Base-by-base conservation (phyloP, 1,284 basidiomycete species). In the Megacollybia platyphylla region DNA sequence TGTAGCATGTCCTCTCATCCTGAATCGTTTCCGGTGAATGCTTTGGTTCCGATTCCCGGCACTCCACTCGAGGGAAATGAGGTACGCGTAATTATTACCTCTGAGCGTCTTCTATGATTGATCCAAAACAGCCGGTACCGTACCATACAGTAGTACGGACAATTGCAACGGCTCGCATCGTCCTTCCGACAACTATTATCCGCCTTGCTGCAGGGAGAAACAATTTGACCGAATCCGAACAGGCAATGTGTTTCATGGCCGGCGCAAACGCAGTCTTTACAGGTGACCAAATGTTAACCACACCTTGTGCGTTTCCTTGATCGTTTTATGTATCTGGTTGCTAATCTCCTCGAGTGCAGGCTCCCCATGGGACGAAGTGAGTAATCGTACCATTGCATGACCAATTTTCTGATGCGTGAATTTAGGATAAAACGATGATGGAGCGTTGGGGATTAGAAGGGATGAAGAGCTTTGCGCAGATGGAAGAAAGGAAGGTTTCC, bases 261-360 rank as follows among this genome's bases (percentile, higher is more conserved):
- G 94, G 94, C 39, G 94, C 94, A 39, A 98, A 98, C 57, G 94
- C 94, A 32, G 86, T 97, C 50, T 98, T 98, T 59, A 98, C 94
- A 13, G 94, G 94, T 35, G 91, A 97, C 58, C 73, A 84, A 55
- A 97, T 97, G 94, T 62, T 98, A 49, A 98, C 94, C 5, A 97
- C 94, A 9, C 93, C 94, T 38, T 93, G 85, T 84, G 53, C 62
- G 84, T 71, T 41, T 17, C 39, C 41, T 48, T 40, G 39, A 27
- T 46, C 6, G 38, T 26, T 46, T 39, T 29, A 29, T 30, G 13
- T 41, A 32, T 31, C 37, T 41, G 44, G 42, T 50, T 48, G 44
- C 40, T 48, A 48, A 24, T 48, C 17, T 45, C 46, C 39, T n/a
- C 8, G 28, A 36, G 30, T 35, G 32, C 27, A 41, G 40, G 45